phyloP scores from a whole-genome alignment of 371 early-diverging fungal species.

The Lichtheimia corymbifera region DNA sequence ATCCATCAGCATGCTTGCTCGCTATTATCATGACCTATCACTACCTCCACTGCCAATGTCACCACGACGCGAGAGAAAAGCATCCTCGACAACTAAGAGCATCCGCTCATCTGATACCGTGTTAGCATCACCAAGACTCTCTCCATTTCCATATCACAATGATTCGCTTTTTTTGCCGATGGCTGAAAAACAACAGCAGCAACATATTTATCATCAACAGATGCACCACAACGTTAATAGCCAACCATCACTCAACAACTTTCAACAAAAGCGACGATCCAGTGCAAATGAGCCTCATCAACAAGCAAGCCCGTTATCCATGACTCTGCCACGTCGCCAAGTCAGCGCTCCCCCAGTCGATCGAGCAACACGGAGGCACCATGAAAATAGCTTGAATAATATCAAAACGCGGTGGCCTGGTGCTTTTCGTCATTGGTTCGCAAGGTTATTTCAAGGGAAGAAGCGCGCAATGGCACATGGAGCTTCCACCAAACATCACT shows the following conservation, averaged over 20 bases:
- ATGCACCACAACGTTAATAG: neutral
- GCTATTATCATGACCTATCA: conserved; percentile 20
- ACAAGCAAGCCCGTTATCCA: conserved; percentile 5
- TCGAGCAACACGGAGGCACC: neutral
- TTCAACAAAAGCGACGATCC: neutral
- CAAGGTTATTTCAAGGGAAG: neutral
- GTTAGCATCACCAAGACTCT: conserved; percentile 21
- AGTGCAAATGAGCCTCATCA: conserved; percentile 8
- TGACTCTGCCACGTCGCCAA: conserved; percentile 12
- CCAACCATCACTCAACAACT: neutral
- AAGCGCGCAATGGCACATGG: neutral
- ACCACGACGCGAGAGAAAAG: conserved; percentile 9
- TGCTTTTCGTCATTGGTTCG: too few species aligned
- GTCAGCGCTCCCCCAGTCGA: conserved; percentile 19
- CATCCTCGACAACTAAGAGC: conserved; percentile 11
- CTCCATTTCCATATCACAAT: conserved; percentile 32
- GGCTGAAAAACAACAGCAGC: conserved; percentile 14
- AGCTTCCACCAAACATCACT: too few species aligned
- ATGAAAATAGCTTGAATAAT: too few species aligned
- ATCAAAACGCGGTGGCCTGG: too few species aligned
- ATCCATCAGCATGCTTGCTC: conserved; percentile 11
- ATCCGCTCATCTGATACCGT: conserved; percentile 16
- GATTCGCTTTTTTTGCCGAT: conserved; percentile 27
- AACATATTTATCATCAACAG: neutral
- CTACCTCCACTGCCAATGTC: conserved; percentile 13